Evolutionary conservation across 805 yeast species (phyloP).

Genomic region (Ogataea henricii): DNA sequence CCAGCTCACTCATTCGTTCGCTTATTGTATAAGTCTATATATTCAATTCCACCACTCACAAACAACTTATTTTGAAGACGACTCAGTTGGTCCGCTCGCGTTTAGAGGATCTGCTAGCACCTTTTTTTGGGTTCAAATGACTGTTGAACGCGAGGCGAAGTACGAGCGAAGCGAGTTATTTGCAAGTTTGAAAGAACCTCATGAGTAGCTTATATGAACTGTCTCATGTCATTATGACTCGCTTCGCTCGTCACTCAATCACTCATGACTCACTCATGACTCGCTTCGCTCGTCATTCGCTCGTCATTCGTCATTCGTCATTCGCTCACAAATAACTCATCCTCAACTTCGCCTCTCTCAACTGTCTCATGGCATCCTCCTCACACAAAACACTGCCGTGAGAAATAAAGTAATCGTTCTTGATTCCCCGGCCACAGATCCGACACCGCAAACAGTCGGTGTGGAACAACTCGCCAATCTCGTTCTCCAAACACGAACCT

Average conservation of each 20-base stretch:
- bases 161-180: conserved; percentile 1
- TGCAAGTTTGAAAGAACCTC: too few species aligned
- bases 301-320: background rate
- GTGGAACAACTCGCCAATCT: conserved; percentile 72
- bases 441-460: conserved; percentile 68
- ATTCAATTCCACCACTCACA: too few species aligned
- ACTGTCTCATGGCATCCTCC: conserved; percentile 32
- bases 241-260: too few species aligned
- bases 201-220: too few species aligned
- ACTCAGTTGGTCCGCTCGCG: too few species aligned
- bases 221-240: too few species aligned
- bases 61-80: too few species aligned
- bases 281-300: background rate
- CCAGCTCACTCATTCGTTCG: background rate
- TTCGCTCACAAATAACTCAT: conserved; percentile 25
- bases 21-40: background rate
- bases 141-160: too few species aligned
- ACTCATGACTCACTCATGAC: background rate
- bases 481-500: conserved; percentile 86
- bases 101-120: too few species aligned
- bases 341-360: conserved; percentile 12
- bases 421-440: conserved; percentile 54
- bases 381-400: conserved; percentile 56
- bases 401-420: conserved; percentile 56
- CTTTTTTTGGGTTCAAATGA: too few species aligned